Evolutionary conservation across 805 yeast species (phyloP), one percentile per base, ranked within the genome.

Genomic region (Priceomyces fermenticarens): DNA sequence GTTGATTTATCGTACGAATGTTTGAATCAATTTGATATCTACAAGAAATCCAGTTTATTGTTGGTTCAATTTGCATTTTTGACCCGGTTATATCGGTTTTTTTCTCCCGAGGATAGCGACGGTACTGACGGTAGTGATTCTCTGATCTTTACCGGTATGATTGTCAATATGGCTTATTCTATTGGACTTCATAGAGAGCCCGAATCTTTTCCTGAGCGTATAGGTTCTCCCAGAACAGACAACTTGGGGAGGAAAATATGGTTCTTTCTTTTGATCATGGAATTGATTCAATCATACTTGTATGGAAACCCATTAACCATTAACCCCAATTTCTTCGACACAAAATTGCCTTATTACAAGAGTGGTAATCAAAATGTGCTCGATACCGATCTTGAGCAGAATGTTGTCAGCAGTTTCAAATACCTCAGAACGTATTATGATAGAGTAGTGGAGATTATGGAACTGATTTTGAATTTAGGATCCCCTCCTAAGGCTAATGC

Each of bases 171-270:
- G 81, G 86, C 83, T 0, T 72, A 78, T 42, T 73, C 81, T 15
- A 72, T 83, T 47, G 90, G 88, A 0, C 48, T 83, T 12, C 83
- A 84, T 54, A 66, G 89, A 52, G 89, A 84, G 46, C 88, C 89
- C 1, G 72, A 69, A 35, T 65, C 65, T 30, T 78, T 78, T 48
- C 30, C 57, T 42, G 51, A 39, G 48, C 58, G 60, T 41, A 44
- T 47, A 9, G 43, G 50, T 10, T 58, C 58, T 41, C 60, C 51
- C 23, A 49, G 47, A 26, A 29, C 35, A 3, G 45, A 53, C 49
- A 58, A 64, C 40, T 39, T 67, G 25, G 41, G 58, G 30, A 48
- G 75, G 38, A 68, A 68, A 39, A 57, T 66, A 5, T 69, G 75
- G 75, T 59, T 52, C 35, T 62, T 54, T 39, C 46, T 67, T 29